Evolutionary conservation across 495 filamentous ascomycete genomes (phyloP).

Genomic region (Friedmanniomyces simplex): DNA sequence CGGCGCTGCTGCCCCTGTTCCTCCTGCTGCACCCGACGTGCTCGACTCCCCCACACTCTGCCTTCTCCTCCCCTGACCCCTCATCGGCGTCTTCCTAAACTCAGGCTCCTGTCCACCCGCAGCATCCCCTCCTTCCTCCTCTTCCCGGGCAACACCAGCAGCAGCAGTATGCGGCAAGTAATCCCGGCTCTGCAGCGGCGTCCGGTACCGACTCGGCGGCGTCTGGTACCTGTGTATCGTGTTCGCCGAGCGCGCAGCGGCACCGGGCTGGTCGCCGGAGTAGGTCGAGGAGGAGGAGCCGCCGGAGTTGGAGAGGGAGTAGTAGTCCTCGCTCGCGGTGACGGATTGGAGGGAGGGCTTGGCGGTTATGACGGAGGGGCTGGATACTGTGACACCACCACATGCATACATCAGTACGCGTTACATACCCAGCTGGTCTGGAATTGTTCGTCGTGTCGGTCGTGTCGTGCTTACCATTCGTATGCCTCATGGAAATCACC

Average conservation of each 20-base stretch:
- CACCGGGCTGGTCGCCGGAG: conserved; percentile 34
- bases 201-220: conserved; percentile 27
- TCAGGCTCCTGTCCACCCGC: conserved; percentile 4
- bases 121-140: not conserved
- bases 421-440: not conserved
- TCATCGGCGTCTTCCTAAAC: conserved; percentile 21
- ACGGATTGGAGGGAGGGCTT: conserved; percentile 49
- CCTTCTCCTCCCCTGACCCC: conserved; percentile 17
- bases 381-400: conserved; percentile 31
- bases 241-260: conserved; percentile 1
- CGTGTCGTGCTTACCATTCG: conserved; percentile 12
- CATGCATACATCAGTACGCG: no score
- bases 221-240: conserved; percentile 42
- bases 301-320: conserved; percentile 44
- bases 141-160: not conserved
- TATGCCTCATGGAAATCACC: conserved; percentile 11
- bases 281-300: conserved; percentile 37
- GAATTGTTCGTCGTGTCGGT: not conserved
- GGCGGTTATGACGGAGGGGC: conserved; percentile 42
- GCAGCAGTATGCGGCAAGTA: not conserved
- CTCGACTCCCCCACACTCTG: not conserved
- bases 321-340: conserved; percentile 58
- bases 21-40: not conserved
- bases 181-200: conserved; percentile 19
- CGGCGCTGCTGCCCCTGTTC: no score